Conservation (phyloP, 805 yeast genomes). For the Yarrowia hollandica region DNA sequence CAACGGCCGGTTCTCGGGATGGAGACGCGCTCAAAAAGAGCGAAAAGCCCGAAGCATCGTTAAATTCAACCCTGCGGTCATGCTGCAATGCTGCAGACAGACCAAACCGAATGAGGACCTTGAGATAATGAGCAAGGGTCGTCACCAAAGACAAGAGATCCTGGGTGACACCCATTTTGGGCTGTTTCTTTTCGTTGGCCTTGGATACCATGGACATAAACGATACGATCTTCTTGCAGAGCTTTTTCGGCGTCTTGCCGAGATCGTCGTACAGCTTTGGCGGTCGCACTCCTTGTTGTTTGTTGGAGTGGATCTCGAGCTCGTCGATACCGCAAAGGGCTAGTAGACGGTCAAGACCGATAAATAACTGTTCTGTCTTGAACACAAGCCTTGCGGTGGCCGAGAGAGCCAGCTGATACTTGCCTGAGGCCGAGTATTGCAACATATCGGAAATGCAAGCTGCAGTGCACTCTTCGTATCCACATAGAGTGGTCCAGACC, state of each 20-base stretch:
- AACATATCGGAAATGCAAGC: conserved; percentile 89
- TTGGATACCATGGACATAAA: conserved; percentile 82
- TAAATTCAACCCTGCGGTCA: conserved; percentile 45
- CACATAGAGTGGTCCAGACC: conserved; percentile 85
- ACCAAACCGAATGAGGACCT: conserved; percentile 78
- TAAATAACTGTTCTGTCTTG: conserved; percentile 73
- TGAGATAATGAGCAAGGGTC: conserved; percentile 88
- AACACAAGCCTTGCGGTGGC: conserved; percentile 72
- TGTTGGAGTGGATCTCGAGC: conserved; percentile 28
- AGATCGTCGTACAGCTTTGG: conserved; percentile 32
- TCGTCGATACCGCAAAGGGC: conserved; percentile 32
- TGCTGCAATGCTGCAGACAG: conserved; percentile 64
- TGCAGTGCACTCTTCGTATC: conserved; percentile 88
- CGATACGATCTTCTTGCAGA: conserved; percentile 87
- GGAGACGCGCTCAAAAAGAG: neutral
- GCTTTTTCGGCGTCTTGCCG: conserved; percentile 70
- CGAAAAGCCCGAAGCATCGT: conserved; percentile 33
- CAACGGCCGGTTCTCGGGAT: neutral
- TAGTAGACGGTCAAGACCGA: conserved; percentile 61
- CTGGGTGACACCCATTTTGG: conserved; percentile 37
- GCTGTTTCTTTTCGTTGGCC: conserved; percentile 40
- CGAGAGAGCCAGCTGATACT: conserved; percentile 63
- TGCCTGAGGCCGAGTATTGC: conserved; percentile 73
- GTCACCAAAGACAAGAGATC: conserved; percentile 75
- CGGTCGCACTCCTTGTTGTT: neutral